Percentiles rank a stretch among this genome's conserved stretches.
Conservation (phyloP, 371 early-diverging fungal species). For the Circinella umbellata region DNA sequence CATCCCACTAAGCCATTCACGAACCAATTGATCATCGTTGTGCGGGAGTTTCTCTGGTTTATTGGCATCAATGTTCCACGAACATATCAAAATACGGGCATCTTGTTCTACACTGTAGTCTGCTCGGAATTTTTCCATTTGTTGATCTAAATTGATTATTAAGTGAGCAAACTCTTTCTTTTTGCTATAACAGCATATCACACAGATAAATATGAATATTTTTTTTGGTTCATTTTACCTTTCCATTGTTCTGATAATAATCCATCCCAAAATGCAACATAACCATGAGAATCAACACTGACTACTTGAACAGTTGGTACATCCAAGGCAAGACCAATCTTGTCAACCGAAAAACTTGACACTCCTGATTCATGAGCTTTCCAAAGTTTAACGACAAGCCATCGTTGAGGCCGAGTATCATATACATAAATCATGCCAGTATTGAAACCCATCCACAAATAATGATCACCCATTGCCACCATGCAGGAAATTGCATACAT, state of each 20-base stretch:
- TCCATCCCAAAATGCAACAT: conserved; percentile 78
- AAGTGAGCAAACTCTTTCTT: neutral
- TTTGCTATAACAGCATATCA: neutral
- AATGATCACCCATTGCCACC: conserved; percentile 61
- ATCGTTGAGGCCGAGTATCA: conserved; percentile 60
- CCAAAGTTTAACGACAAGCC: conserved; percentile 77
- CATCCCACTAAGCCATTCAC: conserved; percentile 59
- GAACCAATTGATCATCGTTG: conserved; percentile 43
- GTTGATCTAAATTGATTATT: conserved; percentile 45
- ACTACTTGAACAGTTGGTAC: conserved; percentile 57
- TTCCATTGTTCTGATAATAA: conserved; percentile 69
- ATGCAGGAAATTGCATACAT: conserved; percentile 74
- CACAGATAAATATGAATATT: too few species aligned
- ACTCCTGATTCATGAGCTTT: conserved; percentile 67
- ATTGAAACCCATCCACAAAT: conserved; percentile 81
- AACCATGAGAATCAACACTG: conserved; percentile 67
- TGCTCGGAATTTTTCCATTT: conserved; percentile 50
- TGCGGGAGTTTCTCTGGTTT: conserved; percentile 57
- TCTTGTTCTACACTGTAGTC: conserved; percentile 68
- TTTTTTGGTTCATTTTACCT: conserved; percentile 42
- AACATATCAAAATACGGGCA: conserved; percentile 69
- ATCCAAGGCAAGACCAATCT: conserved; percentile 42
- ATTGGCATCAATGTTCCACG: conserved; percentile 85
- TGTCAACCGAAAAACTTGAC: conserved; percentile 60
- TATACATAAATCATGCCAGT: conserved; percentile 84